Evolutionary conservation across 306 rosid species (phyloP), one percentile per base, ranked within the genome.

Genomic region (Styphnolobium japonicum): DNA sequence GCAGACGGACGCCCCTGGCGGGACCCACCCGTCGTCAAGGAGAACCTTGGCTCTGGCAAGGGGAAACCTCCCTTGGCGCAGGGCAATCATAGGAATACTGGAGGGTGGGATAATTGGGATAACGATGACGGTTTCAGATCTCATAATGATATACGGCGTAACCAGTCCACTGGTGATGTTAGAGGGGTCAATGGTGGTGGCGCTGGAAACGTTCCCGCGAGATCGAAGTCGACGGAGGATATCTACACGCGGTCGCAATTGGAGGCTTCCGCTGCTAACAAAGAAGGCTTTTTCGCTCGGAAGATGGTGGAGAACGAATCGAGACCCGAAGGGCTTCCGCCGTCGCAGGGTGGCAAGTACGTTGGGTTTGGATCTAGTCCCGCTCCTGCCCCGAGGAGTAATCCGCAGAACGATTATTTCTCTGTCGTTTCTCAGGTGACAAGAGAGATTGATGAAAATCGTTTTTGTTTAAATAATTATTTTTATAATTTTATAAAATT

Each of bases 321-420:
- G 2, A 84, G 91, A 11, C 97, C 98, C 1, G 97, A 90, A 16
- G 98, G 99, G 56, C 60, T 93, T 19, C 96, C 99, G 0, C 99
- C 99, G 2, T 90, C 99, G 5, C 98, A 89, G 72, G 99, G 99
- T 0, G 99, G 99, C 18, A 96, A 96, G 84, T 96, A 90, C n/a
- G 98, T 96, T 3, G 99, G 99, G 4, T 96, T 96, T 16, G 99
- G 99, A 72, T 96, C 99, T 23, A 53, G 75, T 49, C 89, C 93
- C 0, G 81, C 70, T 1, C 92, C 95, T 33, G 6, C 86, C 0
- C 96, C 62, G 72, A 84, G 77, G 83, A 81, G 2, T 69, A 78
- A 75, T 75, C 72, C 79, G 2, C 91, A 93, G 68, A 87, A 80
- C 23, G 99, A 96, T 62, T 87, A 87, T 69, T 73, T 93, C 19